Evolutionary conservation across 2,329 filamentous ascomycete species (phyloP).

Genomic region (Talaromyces sp.): DNA sequence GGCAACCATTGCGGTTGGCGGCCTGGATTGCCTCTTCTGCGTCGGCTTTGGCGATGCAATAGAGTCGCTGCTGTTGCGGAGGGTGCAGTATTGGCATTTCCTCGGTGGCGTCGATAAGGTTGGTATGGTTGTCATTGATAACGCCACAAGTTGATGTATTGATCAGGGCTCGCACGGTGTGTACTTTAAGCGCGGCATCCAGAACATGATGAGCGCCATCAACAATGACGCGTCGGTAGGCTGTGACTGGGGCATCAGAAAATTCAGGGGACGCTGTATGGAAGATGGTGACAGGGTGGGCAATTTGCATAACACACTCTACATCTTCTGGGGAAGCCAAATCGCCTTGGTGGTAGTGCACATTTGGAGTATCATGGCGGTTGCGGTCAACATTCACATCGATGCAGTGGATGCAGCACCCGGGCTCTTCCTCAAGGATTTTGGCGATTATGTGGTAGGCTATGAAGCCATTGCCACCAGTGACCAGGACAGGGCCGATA

Average conservation of each 20-base stretch:
- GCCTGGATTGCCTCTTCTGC: slow-evolving; percentile 76
- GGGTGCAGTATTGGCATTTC: slow-evolving; percentile 6
- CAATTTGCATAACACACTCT: slow-evolving; percentile 6
- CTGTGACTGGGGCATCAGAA: slow-evolving; percentile 49
- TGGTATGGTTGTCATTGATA: slow-evolving; percentile 71
- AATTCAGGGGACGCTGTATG: slow-evolving; percentile 75
- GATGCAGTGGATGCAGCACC: slow-evolving; percentile 7
- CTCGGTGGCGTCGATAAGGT: slow-evolving; percentile 65
- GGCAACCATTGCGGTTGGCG: slow-evolving; percentile 55
- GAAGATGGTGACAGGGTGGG: slow-evolving; percentile 32
- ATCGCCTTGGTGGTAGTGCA: slow-evolving; percentile 8
- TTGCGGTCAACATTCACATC: slow-evolving; percentile 3
- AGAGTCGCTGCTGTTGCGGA: slow-evolving; percentile 8
- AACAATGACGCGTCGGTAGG: slow-evolving; percentile 79
- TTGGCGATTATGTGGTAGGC: slow-evolving; percentile 11
- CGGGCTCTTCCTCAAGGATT: slow-evolving; percentile 4
- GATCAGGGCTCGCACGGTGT: slow-evolving; percentile 64
- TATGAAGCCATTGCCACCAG: slow-evolving; percentile 9
- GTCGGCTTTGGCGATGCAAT: slow-evolving; percentile 50
- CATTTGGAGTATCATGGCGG: slow-evolving; percentile 6
- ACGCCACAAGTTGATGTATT: slow-evolving; percentile 88
- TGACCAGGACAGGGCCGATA: slow-evolving; percentile 8
- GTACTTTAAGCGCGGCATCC: slow-evolving; percentile 62
- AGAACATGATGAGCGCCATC: slow-evolving; percentile 71
- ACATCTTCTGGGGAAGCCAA: slow-evolving; percentile 1